Evolutionary conservation across 495 filamentous ascomycete species (phyloP).

Genomic region (Annulohypoxylon bovei): DNA sequence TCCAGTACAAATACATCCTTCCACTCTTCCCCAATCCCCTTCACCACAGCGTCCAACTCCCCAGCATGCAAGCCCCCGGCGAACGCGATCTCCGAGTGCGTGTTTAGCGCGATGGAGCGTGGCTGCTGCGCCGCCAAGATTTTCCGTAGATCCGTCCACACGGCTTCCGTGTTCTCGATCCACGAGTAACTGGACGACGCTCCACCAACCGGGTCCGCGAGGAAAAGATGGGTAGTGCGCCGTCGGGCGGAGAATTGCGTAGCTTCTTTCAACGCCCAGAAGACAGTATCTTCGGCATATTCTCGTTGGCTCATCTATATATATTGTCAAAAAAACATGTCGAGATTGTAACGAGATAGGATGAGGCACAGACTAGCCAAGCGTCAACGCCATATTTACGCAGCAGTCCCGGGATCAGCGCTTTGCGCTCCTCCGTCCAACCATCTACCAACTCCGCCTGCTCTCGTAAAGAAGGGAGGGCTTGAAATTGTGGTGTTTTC

Average conservation of each 20-base stretch:
- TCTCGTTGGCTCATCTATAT: conserved; percentile 59
- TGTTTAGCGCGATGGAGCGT: conserved; percentile 53
- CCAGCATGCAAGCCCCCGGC: conserved; percentile 57
- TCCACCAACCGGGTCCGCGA: conserved; percentile 46
- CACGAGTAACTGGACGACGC: conserved; percentile 44
- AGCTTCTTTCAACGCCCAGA: conserved; percentile 58
- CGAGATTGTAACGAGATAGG: not conserved
- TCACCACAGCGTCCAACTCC: conserved; percentile 48
- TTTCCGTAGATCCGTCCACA: conserved; percentile 49
- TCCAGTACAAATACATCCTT: conserved; percentile 46
- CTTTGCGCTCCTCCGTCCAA: conserved; percentile 53
- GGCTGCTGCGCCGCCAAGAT: conserved; percentile 48
- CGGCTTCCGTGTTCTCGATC: conserved; percentile 56
- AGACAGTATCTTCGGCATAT: conserved; percentile 60
- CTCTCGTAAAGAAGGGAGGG: conserved; percentile 52
- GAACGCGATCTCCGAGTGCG: conserved; percentile 53
- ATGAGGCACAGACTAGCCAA: conserved; percentile 53
- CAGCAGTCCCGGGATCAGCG: conserved; percentile 51
- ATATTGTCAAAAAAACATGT: not conserved
- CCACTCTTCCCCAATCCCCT: conserved; percentile 50
- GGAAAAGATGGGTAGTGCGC: conserved; percentile 55
- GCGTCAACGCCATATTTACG: conserved; percentile 58
- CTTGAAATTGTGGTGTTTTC: conserved; percentile 48
- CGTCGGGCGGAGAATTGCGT: conserved; percentile 57
- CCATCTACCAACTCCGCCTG: conserved; percentile 54